Evolutionary conservation across 2,329 filamentous ascomycete species (phyloP), one percentile per base, ranked within the genome.

Genomic region (Aspergillus ruber): DNA sequence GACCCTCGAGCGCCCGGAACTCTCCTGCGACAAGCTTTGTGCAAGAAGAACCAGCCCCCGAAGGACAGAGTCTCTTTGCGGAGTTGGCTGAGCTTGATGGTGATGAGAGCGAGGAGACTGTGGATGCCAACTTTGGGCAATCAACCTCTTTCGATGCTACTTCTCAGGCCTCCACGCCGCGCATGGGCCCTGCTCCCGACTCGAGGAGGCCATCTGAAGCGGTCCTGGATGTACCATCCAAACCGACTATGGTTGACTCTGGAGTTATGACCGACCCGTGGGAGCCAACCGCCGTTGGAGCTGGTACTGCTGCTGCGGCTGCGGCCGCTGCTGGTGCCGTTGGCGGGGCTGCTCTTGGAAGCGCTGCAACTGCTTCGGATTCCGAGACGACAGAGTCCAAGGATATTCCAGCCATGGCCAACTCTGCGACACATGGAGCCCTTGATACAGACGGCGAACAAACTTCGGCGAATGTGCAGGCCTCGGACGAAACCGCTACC

Each of bases 51-150:
- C 17, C 69, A 27, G 73, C 72, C n/a, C 69, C 72, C 44, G 73
- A 74, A 53, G 79, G 81, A 13, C 88, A 95, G 72, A 97, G 86
- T 61, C 75, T 98, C 44, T 95, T 93, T 64, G 90, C 90, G 36
- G 93, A 98, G 68, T 78, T 98, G 38, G 88, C 86, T 45, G 88
- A 89, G 55, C 74, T 96, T 39, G 85, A 82, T 51, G 82, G 82
- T 48, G 74, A 62, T 54, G 85, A 86, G 56, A 87, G 88, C 52
- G 63, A 63, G 50, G 36, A 39, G 10, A 18, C 15, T 10, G 84
- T 85, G 52, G 84, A 86, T 21, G 36, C 10, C 5, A 39, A 39
- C 17, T 74, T 71, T 47, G 69, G 64, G 17, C 64, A 63, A 32
- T 62, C 67, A 17, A 46, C 74, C 69, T 49, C 61, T 45, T 60